Evolutionary conservation across 129 eudicot species (phyloP).

Genomic region (Flaveria sonorensis): DNA sequence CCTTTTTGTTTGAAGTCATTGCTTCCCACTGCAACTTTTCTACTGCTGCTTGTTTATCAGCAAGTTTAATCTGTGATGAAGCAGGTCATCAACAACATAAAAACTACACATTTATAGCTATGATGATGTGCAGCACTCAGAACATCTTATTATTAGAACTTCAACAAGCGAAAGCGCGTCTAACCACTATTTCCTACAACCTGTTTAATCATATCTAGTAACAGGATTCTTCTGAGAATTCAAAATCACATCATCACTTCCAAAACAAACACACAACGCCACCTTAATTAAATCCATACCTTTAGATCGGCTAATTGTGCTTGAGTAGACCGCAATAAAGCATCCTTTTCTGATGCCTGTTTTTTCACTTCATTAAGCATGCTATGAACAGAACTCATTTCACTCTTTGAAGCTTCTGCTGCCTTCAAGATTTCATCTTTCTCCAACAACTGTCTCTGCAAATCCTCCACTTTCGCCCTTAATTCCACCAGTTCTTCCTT

Average conservation of each 20-base stretch:
- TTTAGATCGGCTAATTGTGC: slow-evolving; percentile 81
- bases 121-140: not conserved
- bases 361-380: slow-evolving; percentile 60
- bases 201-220: too few species aligned
- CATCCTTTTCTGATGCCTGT: slow-evolving; percentile 65
- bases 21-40: slow-evolving; percentile 96
- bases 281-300: slow-evolving; percentile 43
- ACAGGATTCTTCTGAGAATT: not conserved
- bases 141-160: not conserved
- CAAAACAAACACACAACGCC: slow-evolving; percentile 5
- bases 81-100: slow-evolving; percentile 16
- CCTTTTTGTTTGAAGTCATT: slow-evolving; percentile 72
- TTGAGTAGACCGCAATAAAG: slow-evolving; percentile 61
- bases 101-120: not conserved
- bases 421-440: slow-evolving; percentile 84
- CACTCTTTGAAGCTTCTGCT: slow-evolving; percentile 55
- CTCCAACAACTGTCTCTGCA: slow-evolving; percentile 63
- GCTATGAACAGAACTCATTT: slow-evolving; percentile 48
- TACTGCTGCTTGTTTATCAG: slow-evolving; percentile 95
- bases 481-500: slow-evolving; percentile 72
- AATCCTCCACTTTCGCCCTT: slow-evolving; percentile 73
- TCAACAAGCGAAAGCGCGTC: not conserved
- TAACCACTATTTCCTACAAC: not conserved
- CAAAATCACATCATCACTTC: not conserved
- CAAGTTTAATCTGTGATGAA: slow-evolving; percentile 72